Evolutionary conservation across 352 stramenopile species (phyloP), one percentile per base, ranked within the genome.

Genomic region (Phytophthora syringae): DNA sequence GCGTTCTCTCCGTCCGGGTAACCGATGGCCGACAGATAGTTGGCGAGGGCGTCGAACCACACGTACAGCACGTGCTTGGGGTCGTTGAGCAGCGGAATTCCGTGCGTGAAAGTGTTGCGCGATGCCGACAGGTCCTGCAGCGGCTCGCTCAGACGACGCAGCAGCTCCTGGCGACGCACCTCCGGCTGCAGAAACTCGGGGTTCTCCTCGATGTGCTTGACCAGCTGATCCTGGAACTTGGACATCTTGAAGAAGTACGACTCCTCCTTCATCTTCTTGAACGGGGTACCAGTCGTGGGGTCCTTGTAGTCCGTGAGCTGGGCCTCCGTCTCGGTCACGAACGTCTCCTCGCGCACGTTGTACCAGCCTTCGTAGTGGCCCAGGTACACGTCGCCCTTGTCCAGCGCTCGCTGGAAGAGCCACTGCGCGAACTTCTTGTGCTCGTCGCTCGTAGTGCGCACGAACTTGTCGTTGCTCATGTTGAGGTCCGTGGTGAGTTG

Each of bases 201-300:
- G 77, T 99, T 85, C 47, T 90, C 80, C 59, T 98, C 76, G 67
- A 99, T 98, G 72, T 99, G 89, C 66, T 98, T 78, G 42, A 99
- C 72, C n/a, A 99, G 83, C 22, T 77, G 82, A 25, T 97, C 72
- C 64, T 99, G 95, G 76, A 99, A 99, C 58, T 98, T 98, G 68
- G 92, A 98, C 97, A 99, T 99, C 70, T 93, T 96, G 84, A 99
- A 99, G 70, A 99, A 99, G 83, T 99, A 99, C 56, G 90, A 98
- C 67, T 98, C 88, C 80, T 99, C 97, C 64, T 98, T 85, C 70
- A 99, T 99, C 61, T 98, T 97, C 78, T 99, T 98, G 57, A 99
- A 90, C 7, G 95, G 94, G 21, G 88, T 74, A 20, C 97, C 97
- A 1, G 90, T 97, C 4, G 74, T 83, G 11, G 93, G 93, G 86